Base-by-base conservation (phyloP, 2,329 filamentous ascomycete genomes). In the Phyllosticta citribraziliensis region DNA sequence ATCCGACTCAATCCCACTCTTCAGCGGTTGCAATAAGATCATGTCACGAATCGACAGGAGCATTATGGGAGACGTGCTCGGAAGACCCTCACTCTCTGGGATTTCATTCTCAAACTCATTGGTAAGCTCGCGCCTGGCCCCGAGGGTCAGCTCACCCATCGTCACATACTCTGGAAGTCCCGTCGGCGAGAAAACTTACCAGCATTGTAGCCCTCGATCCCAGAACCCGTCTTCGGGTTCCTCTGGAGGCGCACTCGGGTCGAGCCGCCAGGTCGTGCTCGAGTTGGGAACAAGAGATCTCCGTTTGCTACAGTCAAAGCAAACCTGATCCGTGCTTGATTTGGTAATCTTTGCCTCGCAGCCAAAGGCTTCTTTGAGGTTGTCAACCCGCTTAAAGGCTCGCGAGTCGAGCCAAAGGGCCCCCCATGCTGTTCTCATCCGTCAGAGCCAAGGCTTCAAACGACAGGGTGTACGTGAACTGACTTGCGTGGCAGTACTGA, bases 11-110 rank as follows among this genome's bases (percentile, higher is more conserved):
- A 19, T 8, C 24, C 30, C 52, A 2, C n/a, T 17, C n/a, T 65
- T 64, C 19, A 65, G 66, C 2, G 66, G 73, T 65, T 79, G 77
- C 9, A 77, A 64, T 25, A 80, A 72, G 65, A 75, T 76, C 5
- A 79, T 67, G 61, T 77, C 77, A 27, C 72, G 68, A 56, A 75
- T 75, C 0, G 76, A 75, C 47, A 79, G 66, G 52, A 79, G 74
- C 0, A 79, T 68, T 63, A 72, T 75, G 12, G 76, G 69, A 5
- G 70, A 65, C 20, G 68, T 47, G 40, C n/a, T 8, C 40, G 40
- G 40, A 5, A 47, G 17, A 12, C 6, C 6, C 40, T 47, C 14
- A 8, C n/a, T 14, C 14, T n/a, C 40, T n/a, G 40, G 40, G n/a
- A 8, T n/a, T 3, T n/a, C 40, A 8, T 2, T n/a, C 17, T 47